Evolutionary conservation across 2,329 filamentous ascomycete species (phyloP), one percentile per base, ranked within the genome.

Genomic region (Drechslera avenae): DNA sequence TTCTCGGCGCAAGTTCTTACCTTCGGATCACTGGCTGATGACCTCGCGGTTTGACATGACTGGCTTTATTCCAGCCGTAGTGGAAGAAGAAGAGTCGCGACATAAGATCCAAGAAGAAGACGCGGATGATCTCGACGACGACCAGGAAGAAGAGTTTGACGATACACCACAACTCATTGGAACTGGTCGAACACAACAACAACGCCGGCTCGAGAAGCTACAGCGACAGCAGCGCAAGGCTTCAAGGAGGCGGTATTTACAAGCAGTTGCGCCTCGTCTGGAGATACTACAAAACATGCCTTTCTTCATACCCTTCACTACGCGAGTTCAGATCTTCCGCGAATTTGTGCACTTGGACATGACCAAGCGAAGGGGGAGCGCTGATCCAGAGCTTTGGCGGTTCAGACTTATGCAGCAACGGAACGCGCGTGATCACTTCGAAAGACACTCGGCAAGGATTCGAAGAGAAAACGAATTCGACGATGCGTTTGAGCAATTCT

Each of bases 281-380:
- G 92, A 97, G 67, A 89, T 99, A 4, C 75, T 99, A 42, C 88
- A 94, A 60, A 95, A 97, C 66, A 95, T 99, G 86, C 94, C 94
- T 0, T 99, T 97, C 70, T 89, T 93, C 60, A 94, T 99, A 36
- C 94, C 93, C 0, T 99, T 99, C 63, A 85, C 90, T 31, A 94
- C 90, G 0, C 82, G 94, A 39, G 94, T 99, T 4, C 86, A 91
- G 68, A 93, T 97, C 18, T 97, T 99, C 73, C 85, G 92, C 23
- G 86, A 96, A 66, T 97, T 97, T 63, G 89, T 97, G n/a, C 76
- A 84, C 23, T 79, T 92, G 4, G 94, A 99, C 73, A 91, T 94
- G 67, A 73, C 81, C 42, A 86, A 86, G 56, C 79, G 91, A 55
- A 80, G 91, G 57, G 90, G 90, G 0, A 76, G 81, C 56, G 78